These are phyloP conservation scores for Cyclocybe cylindracea DNA, from an alignment of 768 basidiomycete species.

Conservation along the genomic window DNA sequence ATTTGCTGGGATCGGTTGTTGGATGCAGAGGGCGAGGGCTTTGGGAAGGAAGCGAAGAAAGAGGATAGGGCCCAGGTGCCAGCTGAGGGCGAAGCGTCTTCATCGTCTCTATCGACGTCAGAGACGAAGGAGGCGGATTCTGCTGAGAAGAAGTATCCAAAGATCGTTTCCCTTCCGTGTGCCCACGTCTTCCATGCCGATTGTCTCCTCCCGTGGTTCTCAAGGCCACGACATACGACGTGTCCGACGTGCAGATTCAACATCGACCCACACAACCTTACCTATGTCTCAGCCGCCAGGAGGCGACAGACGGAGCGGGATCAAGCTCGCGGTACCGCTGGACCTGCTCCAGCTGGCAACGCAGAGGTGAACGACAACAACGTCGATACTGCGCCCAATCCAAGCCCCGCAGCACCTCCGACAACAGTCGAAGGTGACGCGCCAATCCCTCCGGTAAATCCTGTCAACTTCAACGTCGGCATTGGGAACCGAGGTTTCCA, in stretches of 20 bases:
- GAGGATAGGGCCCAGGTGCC: constrained; percentile 4
- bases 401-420: too few species aligned
- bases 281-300: constrained; percentile 36
- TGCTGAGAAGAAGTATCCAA: constrained; percentile 25
- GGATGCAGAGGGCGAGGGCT: constrained; percentile 39
- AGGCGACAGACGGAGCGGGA: constrained; percentile 19
- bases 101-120: not conserved
- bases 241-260: constrained; percentile 86
- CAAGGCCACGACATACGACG: constrained; percentile 74
- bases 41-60: constrained; percentile 17
- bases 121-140: constrained; percentile 2
- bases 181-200: constrained; percentile 81
- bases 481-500: not conserved
- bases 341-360: not conserved
- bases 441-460: too few species aligned
- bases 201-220: constrained; percentile 83
- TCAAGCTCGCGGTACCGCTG: constrained; percentile 5
- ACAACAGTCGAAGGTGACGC: too few species aligned
- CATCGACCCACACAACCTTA: constrained; percentile 77
- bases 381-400: too few species aligned
- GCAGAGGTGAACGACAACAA: not conserved
- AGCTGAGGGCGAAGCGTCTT: constrained; percentile 6
- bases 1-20: constrained; percentile 77
- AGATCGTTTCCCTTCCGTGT: constrained; percentile 73
- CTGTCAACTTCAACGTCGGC: constrained; percentile 1